Evolutionary conservation across 2,329 filamentous ascomycete genomes (phyloP).

Genomic region (Exophiala oligosperma): DNA sequence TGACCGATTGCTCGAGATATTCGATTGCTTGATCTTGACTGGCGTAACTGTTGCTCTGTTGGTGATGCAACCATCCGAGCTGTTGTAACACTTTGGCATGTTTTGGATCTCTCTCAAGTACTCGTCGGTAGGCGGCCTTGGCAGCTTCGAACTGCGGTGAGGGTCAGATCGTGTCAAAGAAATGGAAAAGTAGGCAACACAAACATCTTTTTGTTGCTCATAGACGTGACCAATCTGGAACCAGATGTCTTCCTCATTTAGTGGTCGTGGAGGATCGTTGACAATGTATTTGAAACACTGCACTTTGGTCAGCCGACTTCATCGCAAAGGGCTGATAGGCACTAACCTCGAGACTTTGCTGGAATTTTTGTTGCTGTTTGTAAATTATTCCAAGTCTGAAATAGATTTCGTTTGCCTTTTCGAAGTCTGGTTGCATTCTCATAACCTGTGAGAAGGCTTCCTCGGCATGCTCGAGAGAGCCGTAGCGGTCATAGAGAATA

Average conservation of each 20-base stretch:
- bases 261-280: constrained; percentile 81
- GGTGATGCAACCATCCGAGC: constrained; percentile 95
- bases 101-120: constrained; percentile 90
- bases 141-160: constrained; percentile 79
- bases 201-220: constrained; percentile 96
- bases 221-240: constrained; percentile 99
- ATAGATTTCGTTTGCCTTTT: constrained; percentile 99
- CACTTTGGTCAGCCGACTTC: constrained; percentile 16
- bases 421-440: constrained; percentile 96
- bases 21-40: constrained; percentile 97
- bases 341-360: constrained; percentile 82
- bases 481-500: constrained; percentile 94
- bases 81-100: constrained; percentile 98
- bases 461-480: constrained; percentile 93
- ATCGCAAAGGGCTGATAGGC: constrained; percentile 3
- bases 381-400: constrained; percentile 99
- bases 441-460: constrained; percentile 98
- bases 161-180: constrained; percentile 32
- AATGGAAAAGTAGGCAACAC: constrained; percentile 40
- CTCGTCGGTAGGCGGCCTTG: constrained; percentile 87
- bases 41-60: constrained; percentile 86
- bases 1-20: constrained; percentile 94
- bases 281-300: constrained; percentile 99
- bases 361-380: constrained; percentile 95
- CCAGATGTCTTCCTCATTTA: constrained; percentile 98